These are phyloP conservation scores for Hypoxylon trugodes DNA, from an alignment of 495 filamentous ascomycete genomes.

Conservation along the genomic window DNA sequence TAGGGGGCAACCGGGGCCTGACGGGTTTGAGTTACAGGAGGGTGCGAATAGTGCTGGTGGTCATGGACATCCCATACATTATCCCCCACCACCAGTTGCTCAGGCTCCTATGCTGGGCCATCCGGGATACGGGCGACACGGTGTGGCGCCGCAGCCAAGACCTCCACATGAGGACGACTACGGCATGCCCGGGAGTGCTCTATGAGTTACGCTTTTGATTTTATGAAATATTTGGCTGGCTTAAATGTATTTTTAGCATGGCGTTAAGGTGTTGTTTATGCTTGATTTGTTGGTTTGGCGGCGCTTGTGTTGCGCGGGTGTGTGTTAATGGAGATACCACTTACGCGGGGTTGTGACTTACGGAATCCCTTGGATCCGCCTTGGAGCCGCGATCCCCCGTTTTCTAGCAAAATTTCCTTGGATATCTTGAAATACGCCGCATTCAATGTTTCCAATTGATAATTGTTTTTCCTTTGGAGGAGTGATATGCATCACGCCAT, in stretches of 20 bases:
- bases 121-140: slow-evolving; percentile 43
- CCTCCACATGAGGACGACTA: not conserved
- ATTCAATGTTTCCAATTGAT: no score
- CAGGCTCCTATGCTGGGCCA: slow-evolving; percentile 39
- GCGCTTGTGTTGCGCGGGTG: not conserved
- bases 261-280: slow-evolving; percentile 20
- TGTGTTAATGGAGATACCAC: slow-evolving; percentile 14
- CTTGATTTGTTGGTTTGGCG: not conserved
- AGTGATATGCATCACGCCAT: no score
- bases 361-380: not conserved
- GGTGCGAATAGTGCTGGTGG: slow-evolving; percentile 38
- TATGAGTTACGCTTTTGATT: not conserved
- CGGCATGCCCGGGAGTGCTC: not conserved
- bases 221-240: not conserved
- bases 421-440: not conserved
- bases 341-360: not conserved
- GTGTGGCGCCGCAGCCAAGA: slow-evolving; percentile 7
- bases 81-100: not conserved
- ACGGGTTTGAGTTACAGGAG: slow-evolving; percentile 45
- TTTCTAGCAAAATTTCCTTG: not conserved
- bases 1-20: slow-evolving; percentile 19
- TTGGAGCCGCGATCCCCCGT: not conserved
- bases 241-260: slow-evolving; percentile 21
- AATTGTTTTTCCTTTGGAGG: no score
- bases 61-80: slow-evolving; percentile 12